Base-by-base conservation (phyloP, 495 filamentous ascomycete genomes). In the Choiromyces venosus region DNA sequence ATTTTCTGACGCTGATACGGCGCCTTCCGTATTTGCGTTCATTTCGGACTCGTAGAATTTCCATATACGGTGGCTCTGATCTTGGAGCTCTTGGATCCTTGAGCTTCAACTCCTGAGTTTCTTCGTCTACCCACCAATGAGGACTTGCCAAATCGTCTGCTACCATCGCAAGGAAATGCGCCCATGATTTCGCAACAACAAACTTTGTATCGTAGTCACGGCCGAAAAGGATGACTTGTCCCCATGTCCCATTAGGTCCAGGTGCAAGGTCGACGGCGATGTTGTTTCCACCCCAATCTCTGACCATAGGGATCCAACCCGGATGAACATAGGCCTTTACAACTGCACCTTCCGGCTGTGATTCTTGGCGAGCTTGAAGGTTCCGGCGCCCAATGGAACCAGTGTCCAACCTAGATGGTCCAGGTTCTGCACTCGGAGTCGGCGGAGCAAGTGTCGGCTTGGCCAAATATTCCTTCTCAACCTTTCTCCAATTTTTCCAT, bases 131-230 rank as follows among this genome's bases (percentile, higher is more conserved):
- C 75, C 88, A 90, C 84, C 91, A 92, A 81, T 96, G 93, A 69
- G 92, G 89, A 74, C 92, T 92, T 83, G 86, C 87, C 74, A 99
- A 83, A 76, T 99, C 95, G 77, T 98, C 96, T 29, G 95, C 93
- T 21, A 97, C 87, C 37, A 88, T 88, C 18, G 93, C 93, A 18
- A 99, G 83, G 78, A 99, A 94, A 14, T 90, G 86, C 25, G 91
- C 88, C 95, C 95, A 99, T 4, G 95, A 98, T 64, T 91, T 90
- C 38, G 95, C 91, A 71, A 99, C 86, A 36, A 99, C 94, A 79
- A 95, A 98, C 83, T 98, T 99, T 83, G 92, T 96, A 82, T 99
- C 95, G 82, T 97, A 99, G 83, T 99, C 95, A 36, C 95, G 91
- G 52, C 95, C 95, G 75, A 97, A 97, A 64, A 99, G 87, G 77